These are phyloP conservation scores for Allium fistulosum DNA, from an alignment of 106 monocot species.

Conservation along the genomic window DNA sequence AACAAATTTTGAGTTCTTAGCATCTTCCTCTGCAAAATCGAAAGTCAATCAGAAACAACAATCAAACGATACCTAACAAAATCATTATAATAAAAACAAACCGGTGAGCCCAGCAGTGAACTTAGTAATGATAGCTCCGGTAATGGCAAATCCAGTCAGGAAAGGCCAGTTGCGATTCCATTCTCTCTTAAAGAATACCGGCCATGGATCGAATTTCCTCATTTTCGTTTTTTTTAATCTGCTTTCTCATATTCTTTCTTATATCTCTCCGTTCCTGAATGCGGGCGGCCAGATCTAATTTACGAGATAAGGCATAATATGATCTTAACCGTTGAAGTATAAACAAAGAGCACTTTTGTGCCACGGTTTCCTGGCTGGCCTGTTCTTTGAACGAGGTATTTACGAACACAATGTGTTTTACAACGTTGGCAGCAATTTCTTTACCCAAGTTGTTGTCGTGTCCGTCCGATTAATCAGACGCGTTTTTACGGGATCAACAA, in stretches of 20 bases:
- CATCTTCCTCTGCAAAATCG: slow-evolving; percentile 61
- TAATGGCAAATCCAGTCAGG: slow-evolving; percentile 83
- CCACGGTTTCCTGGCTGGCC: too few relatives aligned
- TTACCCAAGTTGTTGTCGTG: too few relatives aligned
- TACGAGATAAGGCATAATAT: too few relatives aligned
- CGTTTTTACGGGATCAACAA: too few relatives aligned
- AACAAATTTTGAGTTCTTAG: slow-evolving; percentile 68
- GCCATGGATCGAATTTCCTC: slow-evolving; percentile 91
- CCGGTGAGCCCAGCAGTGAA: slow-evolving; percentile 67
- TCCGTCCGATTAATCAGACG: too few relatives aligned
- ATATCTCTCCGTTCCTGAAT: neutral
- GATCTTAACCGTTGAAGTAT: too few relatives aligned
- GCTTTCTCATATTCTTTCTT: neutral
- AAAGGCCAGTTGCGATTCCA: slow-evolving; percentile 81
- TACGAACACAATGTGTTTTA: too few relatives aligned
- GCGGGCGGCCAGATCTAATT: too few relatives aligned
- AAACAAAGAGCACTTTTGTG: too few relatives aligned
- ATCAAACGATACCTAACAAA: neutral
- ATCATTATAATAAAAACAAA: slow-evolving; percentile 1
- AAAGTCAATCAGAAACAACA: neutral
- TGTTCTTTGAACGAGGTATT: too few relatives aligned
- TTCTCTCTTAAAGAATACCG: slow-evolving; percentile 91
- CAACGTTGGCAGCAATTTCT: too few relatives aligned
- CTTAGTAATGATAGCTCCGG: slow-evolving; percentile 70
- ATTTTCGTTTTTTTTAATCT: slow-evolving; percentile 14